These are phyloP conservation scores for Tuber umbilicatum DNA, from an alignment of 495 filamentous ascomycete genomes.

Conservation along the genomic window DNA sequence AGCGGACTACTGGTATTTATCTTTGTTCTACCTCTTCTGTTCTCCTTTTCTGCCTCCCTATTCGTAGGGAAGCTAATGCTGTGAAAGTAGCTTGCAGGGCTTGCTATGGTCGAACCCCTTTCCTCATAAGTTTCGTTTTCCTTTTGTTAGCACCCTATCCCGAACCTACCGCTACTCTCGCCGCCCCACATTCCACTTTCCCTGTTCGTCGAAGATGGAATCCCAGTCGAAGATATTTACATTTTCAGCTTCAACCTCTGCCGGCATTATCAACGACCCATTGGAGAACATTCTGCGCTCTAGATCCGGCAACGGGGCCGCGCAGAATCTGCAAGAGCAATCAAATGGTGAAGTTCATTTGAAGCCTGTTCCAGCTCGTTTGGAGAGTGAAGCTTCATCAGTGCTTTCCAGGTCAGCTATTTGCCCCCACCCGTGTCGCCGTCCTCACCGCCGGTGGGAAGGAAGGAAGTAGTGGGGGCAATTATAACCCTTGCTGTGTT, in stretches of 20 bases:
- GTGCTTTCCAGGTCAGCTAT: constrained; percentile 27
- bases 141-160: background rate
- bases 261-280: background rate
- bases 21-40: background rate
- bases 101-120: background rate
- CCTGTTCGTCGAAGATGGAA: background rate
- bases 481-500: constrained; percentile 11
- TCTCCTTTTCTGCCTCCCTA: background rate
- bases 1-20: background rate
- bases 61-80: background rate
- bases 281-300: background rate
- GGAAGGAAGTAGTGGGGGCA: background rate
- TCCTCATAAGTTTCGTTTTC: background rate
- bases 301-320: background rate
- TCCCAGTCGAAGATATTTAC: background rate
- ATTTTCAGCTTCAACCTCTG: background rate
- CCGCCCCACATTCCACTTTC: background rate
- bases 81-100: background rate
- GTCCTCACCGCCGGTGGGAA: background rate
- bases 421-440: background rate
- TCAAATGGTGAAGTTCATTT: constrained; percentile 18
- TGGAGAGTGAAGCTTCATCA: constrained; percentile 28
- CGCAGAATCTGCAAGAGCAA: background rate
- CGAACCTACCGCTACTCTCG: background rate
- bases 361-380: constrained; percentile 10